A percentile compares a stretch with the other conserved stretches of the same genome.
Conservation (phyloP, 2,329 filamentous ascomycete species). For the Cladosporium cucumerinum region DNA sequence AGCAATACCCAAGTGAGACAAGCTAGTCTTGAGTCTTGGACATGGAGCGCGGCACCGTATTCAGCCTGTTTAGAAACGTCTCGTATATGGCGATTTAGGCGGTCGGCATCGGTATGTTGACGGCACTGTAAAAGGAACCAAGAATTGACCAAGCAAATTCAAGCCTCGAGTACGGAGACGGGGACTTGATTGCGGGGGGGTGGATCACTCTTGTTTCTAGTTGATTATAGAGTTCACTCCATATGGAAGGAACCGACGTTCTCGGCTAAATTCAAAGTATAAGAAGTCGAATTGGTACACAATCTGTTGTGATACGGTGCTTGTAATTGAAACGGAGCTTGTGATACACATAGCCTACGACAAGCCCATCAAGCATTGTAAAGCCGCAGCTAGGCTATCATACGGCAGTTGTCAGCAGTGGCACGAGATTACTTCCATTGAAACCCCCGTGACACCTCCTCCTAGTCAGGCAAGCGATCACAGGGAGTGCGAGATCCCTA, state of each 20-base stretch:
- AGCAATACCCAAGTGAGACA: not conserved
- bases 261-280: not conserved
- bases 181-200: not conserved
- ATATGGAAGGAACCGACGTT: not conserved
- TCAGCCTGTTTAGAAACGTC: not conserved
- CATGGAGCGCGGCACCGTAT: not conserved
- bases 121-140: not conserved
- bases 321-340: not conserved
- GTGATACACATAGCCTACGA: not conserved
- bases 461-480: not conserved
- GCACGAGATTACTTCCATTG: not conserved
- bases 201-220: not conserved
- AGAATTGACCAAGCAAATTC: not conserved
- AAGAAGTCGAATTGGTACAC: not conserved
- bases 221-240: not conserved
- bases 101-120: not conserved
- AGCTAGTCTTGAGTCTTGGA: constrained; percentile 1
- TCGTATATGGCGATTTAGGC: not conserved
- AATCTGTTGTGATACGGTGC: not conserved
- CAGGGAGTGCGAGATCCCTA: not conserved
- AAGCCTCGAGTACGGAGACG: not conserved
- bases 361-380: not conserved
- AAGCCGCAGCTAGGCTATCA: not conserved
- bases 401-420: not conserved
- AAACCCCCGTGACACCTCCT: not conserved